Percentiles rank a stretch among this genome's conserved stretches.
Conservation (phyloP, 2,329 filamentous ascomycete species). For the Lecanicillium sp. region DNA sequence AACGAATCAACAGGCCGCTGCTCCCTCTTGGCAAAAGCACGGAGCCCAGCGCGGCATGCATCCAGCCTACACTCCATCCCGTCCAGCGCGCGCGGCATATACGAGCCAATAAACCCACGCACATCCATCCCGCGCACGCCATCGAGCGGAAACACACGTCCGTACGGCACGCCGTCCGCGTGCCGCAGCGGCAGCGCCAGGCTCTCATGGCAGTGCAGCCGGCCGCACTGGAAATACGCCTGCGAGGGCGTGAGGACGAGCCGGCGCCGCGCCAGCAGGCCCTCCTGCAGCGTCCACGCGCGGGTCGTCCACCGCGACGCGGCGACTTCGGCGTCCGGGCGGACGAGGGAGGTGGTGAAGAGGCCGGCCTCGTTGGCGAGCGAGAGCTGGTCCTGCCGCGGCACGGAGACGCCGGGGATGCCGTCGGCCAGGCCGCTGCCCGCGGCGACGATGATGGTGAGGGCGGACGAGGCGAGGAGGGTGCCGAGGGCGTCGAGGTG, state of each 20-base stretch:
- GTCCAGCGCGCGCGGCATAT: conserved; percentile 21
- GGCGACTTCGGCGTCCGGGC: conserved; percentile 26
- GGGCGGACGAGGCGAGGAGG: conserved; percentile 23
- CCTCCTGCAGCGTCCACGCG: conserved; percentile 30
- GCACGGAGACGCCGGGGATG: conserved; percentile 25
- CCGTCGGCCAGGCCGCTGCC: conserved; percentile 20
- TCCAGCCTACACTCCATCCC: conserved; percentile 22
- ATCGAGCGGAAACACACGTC: conserved; percentile 22
- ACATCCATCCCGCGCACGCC: conserved; percentile 17
- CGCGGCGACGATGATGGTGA: conserved; percentile 28
- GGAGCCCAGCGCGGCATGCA: conserved; percentile 24
- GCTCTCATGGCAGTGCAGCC: conserved; percentile 29
- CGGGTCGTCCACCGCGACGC: conserved; percentile 26
- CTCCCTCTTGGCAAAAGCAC: conserved; percentile 19
- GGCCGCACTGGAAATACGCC: conserved; percentile 29
- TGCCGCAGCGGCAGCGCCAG: conserved; percentile 24
- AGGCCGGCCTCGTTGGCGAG: conserved; percentile 23
- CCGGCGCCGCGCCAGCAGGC: conserved; percentile 24
- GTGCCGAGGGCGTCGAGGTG: conserved; percentile 25
- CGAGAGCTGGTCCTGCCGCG: conserved; percentile 26
- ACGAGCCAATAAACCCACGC: conserved; percentile 21
- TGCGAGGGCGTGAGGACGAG: conserved; percentile 29
- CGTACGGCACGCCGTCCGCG: conserved; percentile 21
- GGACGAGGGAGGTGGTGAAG: conserved; percentile 27
- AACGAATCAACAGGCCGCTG: conserved; percentile 19